A percentile compares a stretch with the other conserved stretches of the same genome.
Conservation (phyloP, 192 early-diverging fungal genomes). For the Coemansia aciculifera region DNA sequence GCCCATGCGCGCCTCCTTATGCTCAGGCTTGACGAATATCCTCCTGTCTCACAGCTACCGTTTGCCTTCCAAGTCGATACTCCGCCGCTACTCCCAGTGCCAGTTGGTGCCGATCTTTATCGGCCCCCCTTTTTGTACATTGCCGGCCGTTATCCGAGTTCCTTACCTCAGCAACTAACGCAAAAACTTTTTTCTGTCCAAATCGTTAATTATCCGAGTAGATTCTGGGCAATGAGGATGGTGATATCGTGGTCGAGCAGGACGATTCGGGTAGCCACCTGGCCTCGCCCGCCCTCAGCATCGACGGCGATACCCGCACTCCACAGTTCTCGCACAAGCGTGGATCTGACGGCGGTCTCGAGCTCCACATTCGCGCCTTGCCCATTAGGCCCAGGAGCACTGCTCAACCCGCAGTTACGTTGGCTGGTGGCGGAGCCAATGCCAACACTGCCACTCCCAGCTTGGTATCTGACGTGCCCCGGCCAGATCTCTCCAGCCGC, state of each 20-base stretch:
- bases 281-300: constrained; percentile 34
- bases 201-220: constrained; percentile 13
- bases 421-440: constrained; percentile 22
- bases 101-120: neutral
- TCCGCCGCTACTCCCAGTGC: neutral
- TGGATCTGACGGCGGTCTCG: constrained; percentile 31
- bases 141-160: neutral
- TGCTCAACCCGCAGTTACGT: constrained; percentile 5
- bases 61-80: neutral
- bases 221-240: constrained; percentile 55
- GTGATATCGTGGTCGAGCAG: constrained; percentile 51
- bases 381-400: constrained; percentile 21
- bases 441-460: neutral
- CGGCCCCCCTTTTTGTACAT: neutral
- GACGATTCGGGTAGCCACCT: constrained; percentile 27
- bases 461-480: neutral
- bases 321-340: constrained; percentile 42
- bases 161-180: neutral
- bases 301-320: constrained; percentile 29
- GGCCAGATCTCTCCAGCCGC: neutral
- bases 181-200: neutral
- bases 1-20: constrained; percentile 14
- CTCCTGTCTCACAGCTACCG: neutral
- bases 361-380: constrained; percentile 49
- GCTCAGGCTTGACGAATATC: constrained; percentile 1